A percentile compares a stretch with the other conserved stretches of the same genome.
Evolutionary conservation across 129 eudicot species (phyloP).

Genomic region (Artemisia tridentata): DNA sequence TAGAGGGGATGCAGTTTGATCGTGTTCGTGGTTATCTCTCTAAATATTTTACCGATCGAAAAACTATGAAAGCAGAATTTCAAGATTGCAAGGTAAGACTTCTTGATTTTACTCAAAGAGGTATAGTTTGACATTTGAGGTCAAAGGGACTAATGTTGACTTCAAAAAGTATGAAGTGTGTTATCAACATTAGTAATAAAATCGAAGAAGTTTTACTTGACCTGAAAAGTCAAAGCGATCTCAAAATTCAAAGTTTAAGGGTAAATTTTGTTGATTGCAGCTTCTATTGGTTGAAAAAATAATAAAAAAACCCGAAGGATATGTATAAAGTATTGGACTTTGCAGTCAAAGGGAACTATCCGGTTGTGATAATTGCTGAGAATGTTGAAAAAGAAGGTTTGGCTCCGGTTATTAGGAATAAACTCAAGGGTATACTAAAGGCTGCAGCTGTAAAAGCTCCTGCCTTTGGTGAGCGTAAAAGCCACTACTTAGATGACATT

Average conservation of each 20-base stretch:
- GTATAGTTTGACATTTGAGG: slow-evolving; percentile 8
- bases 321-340: slow-evolving; percentile 63
- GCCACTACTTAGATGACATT: slow-evolving; percentile 85
- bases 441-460: slow-evolving; percentile 92
- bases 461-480: slow-evolving; percentile 76
- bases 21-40: slow-evolving; percentile 91
- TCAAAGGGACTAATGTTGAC: slow-evolving; percentile 10
- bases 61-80: slow-evolving; percentile 52
- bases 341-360: slow-evolving; percentile 59
- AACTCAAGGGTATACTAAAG: slow-evolving; percentile 68
- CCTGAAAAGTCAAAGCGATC: neutral
- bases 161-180: neutral
- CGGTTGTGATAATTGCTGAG: slow-evolving; percentile 74
- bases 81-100: slow-evolving; percentile 74
- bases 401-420: slow-evolving; percentile 74
- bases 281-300: slow-evolving; percentile 85
- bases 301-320: slow-evolving; percentile 69
- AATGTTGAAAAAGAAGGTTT: slow-evolving; percentile 82
- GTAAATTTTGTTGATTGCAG: slow-evolving; percentile 46
- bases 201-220: neutral
- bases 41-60: slow-evolving; percentile 71
- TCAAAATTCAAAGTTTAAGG: slow-evolving; percentile 18
- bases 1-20: slow-evolving; percentile 87
- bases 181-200: no score
- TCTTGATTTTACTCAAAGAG: neutral